Conservation (phyloP, 805 yeast genomes). For the Saccharomycopsis fibuligera region DNA sequence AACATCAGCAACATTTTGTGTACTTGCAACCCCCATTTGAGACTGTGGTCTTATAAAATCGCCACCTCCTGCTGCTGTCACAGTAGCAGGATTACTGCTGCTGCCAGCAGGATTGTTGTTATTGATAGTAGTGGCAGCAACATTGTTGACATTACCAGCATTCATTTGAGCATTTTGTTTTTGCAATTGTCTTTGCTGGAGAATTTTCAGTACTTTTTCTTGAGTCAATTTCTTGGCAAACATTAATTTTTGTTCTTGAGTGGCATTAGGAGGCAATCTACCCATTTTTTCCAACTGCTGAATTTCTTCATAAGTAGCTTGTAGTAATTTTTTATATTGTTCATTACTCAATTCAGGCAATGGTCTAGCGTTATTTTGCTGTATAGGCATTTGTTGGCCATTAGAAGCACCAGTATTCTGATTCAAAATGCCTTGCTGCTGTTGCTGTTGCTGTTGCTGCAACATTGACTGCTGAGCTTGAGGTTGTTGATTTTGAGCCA, state of each 20-base stretch:
- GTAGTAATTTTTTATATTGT: conserved; percentile 7
- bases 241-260: conserved; percentile 8
- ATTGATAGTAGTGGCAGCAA: neutral
- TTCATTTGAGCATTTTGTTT: neutral
- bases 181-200: conserved; percentile 6
- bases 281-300: conserved; percentile 6
- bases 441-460: conserved; percentile 9
- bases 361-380: too few relatives aligned
- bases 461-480: conserved; percentile 6
- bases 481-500: conserved; percentile 17
- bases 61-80: neutral
- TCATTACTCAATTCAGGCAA: too few relatives aligned
- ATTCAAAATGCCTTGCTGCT: neutral
- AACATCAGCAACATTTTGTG: conserved; percentile 13
- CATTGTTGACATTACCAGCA: neutral
- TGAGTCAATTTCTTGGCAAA: conserved; percentile 10
- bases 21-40: neutral
- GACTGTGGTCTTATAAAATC: neutral
- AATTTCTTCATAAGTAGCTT: conserved; percentile 8
- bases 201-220: conserved; percentile 6
- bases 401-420: neutral
- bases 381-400: neutral
- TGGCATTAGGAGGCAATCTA: conserved; percentile 2
- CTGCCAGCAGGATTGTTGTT: conserved; percentile 1
- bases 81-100: neutral